Conservation (phyloP, 2,329 filamentous ascomycete genomes). For the Alternaria sp. region DNA sequence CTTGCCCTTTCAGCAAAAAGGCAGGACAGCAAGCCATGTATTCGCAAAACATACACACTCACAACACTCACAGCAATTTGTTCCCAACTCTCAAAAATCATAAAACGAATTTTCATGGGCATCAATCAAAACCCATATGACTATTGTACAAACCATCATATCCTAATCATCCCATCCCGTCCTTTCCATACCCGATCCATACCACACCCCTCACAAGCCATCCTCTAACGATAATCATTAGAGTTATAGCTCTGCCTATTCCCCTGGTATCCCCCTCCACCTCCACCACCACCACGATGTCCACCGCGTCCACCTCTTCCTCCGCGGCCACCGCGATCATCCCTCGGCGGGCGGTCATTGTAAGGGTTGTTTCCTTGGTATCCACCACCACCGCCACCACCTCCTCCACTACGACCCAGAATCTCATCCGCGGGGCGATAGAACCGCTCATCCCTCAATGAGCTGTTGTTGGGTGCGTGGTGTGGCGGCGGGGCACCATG, state of each 20-base stretch:
- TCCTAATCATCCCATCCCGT: neutral
- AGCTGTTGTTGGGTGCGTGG: slow-evolving; percentile 28
- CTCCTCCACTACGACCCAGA: slow-evolving; percentile 30
- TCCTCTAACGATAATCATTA: slow-evolving; percentile 21
- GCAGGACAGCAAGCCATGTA: no score
- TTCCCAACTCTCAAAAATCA: neutral
- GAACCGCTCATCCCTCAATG: slow-evolving; percentile 29
- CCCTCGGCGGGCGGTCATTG: slow-evolving; percentile 23
- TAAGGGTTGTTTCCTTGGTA: slow-evolving; percentile 30
- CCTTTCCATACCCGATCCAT: neutral
- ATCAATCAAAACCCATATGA: neutral
- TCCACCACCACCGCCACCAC: slow-evolving; percentile 10
- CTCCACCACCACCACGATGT: slow-evolving; percentile 23
- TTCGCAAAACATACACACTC: neutral
- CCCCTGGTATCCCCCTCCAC: slow-evolving; percentile 18
- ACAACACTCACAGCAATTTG: no score
- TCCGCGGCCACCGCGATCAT: slow-evolving; percentile 21
- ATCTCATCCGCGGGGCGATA: slow-evolving; percentile 36
- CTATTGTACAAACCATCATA: slow-evolving; percentile 3
- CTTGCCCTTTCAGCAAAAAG: no score
- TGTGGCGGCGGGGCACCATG: slow-evolving; percentile 28
- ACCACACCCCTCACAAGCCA: fast-evolving
- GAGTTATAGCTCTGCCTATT: slow-evolving; percentile 22
- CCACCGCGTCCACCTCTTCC: slow-evolving; percentile 37
- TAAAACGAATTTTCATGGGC: neutral